These are phyloP conservation scores for Cutaneotrichosporon sp. DNA, from an alignment of 1,284 basidiomycete species.

Conservation along the genomic window DNA sequence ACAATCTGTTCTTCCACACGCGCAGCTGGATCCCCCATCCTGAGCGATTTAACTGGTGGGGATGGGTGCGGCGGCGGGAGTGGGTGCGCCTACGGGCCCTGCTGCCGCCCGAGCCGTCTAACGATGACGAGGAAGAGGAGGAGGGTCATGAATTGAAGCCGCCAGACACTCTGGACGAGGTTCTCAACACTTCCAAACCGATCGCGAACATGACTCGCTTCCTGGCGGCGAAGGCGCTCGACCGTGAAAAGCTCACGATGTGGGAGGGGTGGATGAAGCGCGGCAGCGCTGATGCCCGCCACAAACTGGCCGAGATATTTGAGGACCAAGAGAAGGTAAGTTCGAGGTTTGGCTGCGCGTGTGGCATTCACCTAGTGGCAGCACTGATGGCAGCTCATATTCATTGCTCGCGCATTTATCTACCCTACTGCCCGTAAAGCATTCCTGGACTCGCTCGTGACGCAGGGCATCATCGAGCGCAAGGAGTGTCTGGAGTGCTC, in stretches of 20 bases:
- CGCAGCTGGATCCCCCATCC: conserved; percentile 38
- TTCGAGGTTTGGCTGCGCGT: background rate
- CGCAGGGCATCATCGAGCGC: background rate
- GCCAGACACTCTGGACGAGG: conserved; percentile 3
- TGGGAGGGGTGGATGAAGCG: conserved; percentile 33
- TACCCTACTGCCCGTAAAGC: conserved; percentile 1
- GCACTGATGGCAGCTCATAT: conserved; percentile 9
- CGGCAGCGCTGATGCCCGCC: conserved; percentile 4
- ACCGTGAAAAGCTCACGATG: conserved; percentile 34
- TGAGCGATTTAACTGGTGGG: conserved; percentile 40
- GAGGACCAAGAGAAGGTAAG: conserved; percentile 11
- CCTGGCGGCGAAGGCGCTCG: conserved; percentile 26
- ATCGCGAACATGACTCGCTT: conserved; percentile 17
- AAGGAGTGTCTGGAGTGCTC: conserved; percentile 4
- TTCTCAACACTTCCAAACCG: conserved; percentile 8
- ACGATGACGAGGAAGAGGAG: background rate
- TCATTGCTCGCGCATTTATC: conserved; percentile 9
- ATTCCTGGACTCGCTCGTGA: conserved; percentile 1
- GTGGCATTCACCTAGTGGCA: too few species aligned
- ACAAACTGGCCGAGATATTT: conserved; percentile 9
- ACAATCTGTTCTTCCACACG: conserved; percentile 45
- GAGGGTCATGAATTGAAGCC: background rate
- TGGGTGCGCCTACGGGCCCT: conserved; percentile 41
- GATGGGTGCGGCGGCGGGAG: conserved; percentile 45
- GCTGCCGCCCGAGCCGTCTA: background rate